Evolutionary conservation across 2,329 filamentous ascomycete species (phyloP), one percentile per base, ranked within the genome.

Genomic region (Microcera coccophila): DNA sequence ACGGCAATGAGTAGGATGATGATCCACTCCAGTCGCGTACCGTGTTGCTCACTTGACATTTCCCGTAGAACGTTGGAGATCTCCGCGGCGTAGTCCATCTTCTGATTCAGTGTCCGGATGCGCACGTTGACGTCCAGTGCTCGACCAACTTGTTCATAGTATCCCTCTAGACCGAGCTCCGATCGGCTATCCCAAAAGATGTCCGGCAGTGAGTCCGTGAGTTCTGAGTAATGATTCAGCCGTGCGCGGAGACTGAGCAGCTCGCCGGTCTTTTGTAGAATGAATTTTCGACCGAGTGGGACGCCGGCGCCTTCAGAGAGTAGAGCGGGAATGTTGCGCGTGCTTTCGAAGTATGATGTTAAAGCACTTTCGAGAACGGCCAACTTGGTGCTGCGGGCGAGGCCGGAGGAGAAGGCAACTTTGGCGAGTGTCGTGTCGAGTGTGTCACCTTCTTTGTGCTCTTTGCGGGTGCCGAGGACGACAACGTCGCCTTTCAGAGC

Each of bases 31-130:
- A 98, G 74, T 42, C 88, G 76, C 21, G 90, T 81, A 14, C 88
- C 86, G 61, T 97, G 90, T 63, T 88, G 89, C 72, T 97, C 90
- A 61, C 87, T 94, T 42, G 94, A 75, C 62, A 90, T 83, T 64
- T 96, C 89, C 44, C 93, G 76, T 48, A 97, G 69, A 14, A 97
- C 90, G 39, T 76, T 87, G 5, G 93, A 90, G 63, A 96, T 96
- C 65, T 97, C 91, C 60, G 93, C 87, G 1, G 91, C 93, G 63
- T 98, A 97, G 60, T 95, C 91, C 80, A 98, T 94, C 71, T 95
- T 95, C 69, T 95, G 88, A 64, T 98, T 98, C 54, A 97, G 69
- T 15, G 88, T 83, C 58, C 87, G 87, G 68, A 97, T 97, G 38
- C 93, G 79, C 19, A 93, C 87, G 24, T 87, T 87, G 18, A 97